Evolutionary conservation across 202 grass and related monocot species (phyloP), one percentile per base, ranked within the genome.

Genomic region (Brachypodium distachyon): DNA sequence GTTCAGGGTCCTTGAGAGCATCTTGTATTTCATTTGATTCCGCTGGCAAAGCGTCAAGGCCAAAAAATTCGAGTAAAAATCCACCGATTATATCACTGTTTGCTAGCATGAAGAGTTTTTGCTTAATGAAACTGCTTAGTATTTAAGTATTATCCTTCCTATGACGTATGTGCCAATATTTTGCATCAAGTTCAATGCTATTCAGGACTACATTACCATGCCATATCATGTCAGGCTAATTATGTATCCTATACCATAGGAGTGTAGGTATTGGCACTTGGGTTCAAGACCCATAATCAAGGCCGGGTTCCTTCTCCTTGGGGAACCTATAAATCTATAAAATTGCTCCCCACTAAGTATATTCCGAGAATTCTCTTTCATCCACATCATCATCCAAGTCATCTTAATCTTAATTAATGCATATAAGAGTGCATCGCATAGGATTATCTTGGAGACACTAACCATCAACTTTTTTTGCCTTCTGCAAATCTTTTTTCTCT

Each of bases 21-120:
- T 90, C 89, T 77, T 56, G 70, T 27, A 94, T 88, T 64, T 84
- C 94, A 36, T 84, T 74, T 31, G 79, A 81, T 67, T 88, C 85
- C 70, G 19, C 94, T 97, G 61, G 54, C 46, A 69, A 63, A 7
- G 53, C 93, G 53, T 62, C 39, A 75, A 71, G 9, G 50, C 80
- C 31, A 65, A 19, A 70, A 80, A 7, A 63, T 49, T n/a, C 64
- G 80, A 19, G 6, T 62, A 54, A 70, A 42, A 80, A 69, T 14
- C 31, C 17, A 58, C 27, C 32, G 43, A 73, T 47, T 62, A 50
- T 39, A 60, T n/a, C 10, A 61, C 16, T 53, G 13, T 69, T 48
- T 3, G 22, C 22, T 81, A 81, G 28, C 19, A 62, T 52, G 42
- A 39, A 37, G 67, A 50, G 31, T 51, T 81, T 81, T 7, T 29